Percentiles rank a stretch among this genome's conserved stretches.
These are phyloP conservation scores for Cubamyces sp. DNA, from an alignment of 768 basidiomycete species.

Conservation along the genomic window DNA sequence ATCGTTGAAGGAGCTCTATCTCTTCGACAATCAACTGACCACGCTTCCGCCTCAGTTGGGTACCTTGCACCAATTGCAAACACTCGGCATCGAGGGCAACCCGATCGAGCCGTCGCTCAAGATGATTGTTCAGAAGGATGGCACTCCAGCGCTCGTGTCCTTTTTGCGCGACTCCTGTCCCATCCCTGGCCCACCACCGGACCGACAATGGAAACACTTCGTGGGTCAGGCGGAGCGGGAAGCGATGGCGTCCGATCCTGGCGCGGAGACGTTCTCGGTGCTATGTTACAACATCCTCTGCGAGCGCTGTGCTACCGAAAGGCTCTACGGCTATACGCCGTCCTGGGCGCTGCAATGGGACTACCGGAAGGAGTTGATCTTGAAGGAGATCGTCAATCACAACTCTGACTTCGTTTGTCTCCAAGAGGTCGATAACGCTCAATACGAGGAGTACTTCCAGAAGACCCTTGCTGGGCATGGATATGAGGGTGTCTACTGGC, in stretches of 20 bases:
- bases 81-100: conserved; percentile 96
- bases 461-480: conserved; percentile 71
- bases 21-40: conserved; percentile 94
- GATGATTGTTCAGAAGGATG: conserved; percentile 88
- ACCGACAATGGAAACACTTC: conserved; percentile 75
- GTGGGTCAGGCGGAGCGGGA: conserved; percentile 63
- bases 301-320: conserved; percentile 85
- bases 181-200: conserved; percentile 77
- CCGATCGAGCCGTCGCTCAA: conserved; percentile 81
- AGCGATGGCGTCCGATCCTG: conserved; percentile 59
- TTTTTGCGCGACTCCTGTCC: conserved; percentile 95
- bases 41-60: conserved; percentile 88
- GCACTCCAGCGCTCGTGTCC: conserved; percentile 85
- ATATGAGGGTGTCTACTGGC: conserved; percentile 91
- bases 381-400: conserved; percentile 81
- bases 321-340: conserved; percentile 95
- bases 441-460: conserved; percentile 90
- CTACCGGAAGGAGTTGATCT: conserved; percentile 86
- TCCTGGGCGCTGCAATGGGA: conserved; percentile 97
- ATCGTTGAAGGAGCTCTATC: conserved; percentile 85
- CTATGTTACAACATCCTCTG: conserved; percentile 95
- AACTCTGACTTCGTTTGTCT: conserved; percentile 91
- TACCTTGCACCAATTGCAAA: conserved; percentile 88
- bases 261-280: conserved; percentile 76
- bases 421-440: conserved; percentile 92